Base-by-base conservation (phyloP, 371 early-diverging fungal genomes). In the Paramicrosporidium saccamoebae region DNA sequence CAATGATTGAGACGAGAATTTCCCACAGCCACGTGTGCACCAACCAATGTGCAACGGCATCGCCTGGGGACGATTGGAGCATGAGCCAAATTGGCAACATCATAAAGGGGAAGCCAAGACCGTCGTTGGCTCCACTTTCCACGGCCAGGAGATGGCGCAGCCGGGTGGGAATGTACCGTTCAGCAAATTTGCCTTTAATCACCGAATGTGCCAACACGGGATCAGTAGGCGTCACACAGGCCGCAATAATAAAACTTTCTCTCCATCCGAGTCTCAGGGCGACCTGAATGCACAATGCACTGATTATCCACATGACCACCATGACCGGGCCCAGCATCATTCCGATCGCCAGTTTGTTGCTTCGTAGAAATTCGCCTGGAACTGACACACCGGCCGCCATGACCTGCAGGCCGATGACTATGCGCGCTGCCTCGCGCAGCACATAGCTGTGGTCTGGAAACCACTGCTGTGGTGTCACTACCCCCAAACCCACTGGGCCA, bases 161-260 rank as follows among this genome's bases (percentile, higher is more conserved):
- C 19, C 64, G 37, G 5, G 39, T 28, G 0, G 84, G 74, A 5
- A 94, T 68, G 25, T 77, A 55, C 25, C 56, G 55, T 31, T 77
- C 78, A 1, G 95, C 86, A 53, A 82, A 88, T 22, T 59, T 50
- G 7, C 95, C 90, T 33, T 75, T 75, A 5, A 90, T 63, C 10
- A 90, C 67, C 1, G 73, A 64, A 46, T 73, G 78, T 26, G 86
- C 71, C 23, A 94, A 38, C 4, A 92, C 81, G 1, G 92, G 90
- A 50, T 95, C 92, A 0, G 92, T 95, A 1, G 90, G 88, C 4
- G 84, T 68, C 3, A 81, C 42, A 28, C 78, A 77, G 0, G 84
- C 71, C 7, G 69, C 75, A 28, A 88, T 50, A 4, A 77, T 48
- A 19, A 81, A 42, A 1, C 63, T 42, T 26, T 67, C 55, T 14